Conservation (phyloP, 2,329 filamentous ascomycete genomes). For the Aspergillus ibericus region DNA sequence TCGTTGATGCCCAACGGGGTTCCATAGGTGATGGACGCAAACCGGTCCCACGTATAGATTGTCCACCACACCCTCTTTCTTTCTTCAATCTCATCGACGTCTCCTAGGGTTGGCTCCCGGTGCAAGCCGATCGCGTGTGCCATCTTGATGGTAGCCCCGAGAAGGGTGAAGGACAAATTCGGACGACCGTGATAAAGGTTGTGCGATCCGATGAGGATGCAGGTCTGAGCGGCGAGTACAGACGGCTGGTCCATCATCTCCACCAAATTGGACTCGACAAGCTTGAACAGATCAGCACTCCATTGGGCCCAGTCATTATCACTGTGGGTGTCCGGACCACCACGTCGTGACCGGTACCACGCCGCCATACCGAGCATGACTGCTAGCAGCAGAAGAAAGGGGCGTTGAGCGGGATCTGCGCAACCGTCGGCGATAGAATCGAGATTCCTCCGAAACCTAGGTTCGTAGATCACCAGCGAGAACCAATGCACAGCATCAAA, state of each 20-base stretch:
- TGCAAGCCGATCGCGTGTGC: conserved; percentile 39
- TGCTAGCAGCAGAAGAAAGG: conserved; percentile 40
- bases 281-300: conserved; percentile 18
- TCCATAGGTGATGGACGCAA: conserved; percentile 44
- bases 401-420: conserved; percentile 35
- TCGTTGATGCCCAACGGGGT: conserved; percentile 45
- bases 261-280: conserved; percentile 37
- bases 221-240: conserved; percentile 39
- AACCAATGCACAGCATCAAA: conserved; percentile 49
- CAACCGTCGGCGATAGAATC: conserved; percentile 34
- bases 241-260: conserved; percentile 45
- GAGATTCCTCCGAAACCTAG: conserved; percentile 39
- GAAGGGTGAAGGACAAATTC: conserved; percentile 40
- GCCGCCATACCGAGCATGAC: conserved; percentile 41
- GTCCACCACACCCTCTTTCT: conserved; percentile 46
- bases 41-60: conserved; percentile 46
- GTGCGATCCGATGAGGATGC: conserved; percentile 43
- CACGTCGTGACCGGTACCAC: conserved; percentile 38
- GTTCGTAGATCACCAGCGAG: conserved; percentile 45
- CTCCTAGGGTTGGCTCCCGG: conserved; percentile 25
- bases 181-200: conserved; percentile 47
- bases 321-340: conserved; percentile 14
- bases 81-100: conserved; percentile 33
- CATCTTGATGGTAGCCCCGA: conserved; percentile 41
- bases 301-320: conserved; percentile 14